These are phyloP conservation scores for Hygrocybe coccinea DNA, from an alignment of 768 basidiomycete genomes.

Conservation along the genomic window DNA sequence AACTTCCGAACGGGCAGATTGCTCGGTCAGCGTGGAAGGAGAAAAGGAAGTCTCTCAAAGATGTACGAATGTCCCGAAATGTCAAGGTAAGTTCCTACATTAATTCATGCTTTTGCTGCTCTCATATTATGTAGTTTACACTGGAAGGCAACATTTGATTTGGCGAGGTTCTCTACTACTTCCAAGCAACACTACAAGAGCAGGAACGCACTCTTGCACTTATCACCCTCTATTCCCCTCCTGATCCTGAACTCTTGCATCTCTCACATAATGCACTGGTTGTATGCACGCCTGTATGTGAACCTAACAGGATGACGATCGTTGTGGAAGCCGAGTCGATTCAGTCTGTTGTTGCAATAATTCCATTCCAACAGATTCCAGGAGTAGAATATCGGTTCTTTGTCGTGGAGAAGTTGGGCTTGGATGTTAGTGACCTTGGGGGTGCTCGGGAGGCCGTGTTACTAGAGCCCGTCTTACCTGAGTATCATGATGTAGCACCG, in stretches of 20 bases:
- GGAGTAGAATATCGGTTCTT: not conserved
- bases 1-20: constrained; percentile 24
- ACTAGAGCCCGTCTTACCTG: not conserved
- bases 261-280: constrained; percentile 8
- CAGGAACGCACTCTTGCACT: constrained; percentile 9
- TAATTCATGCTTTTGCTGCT: not conserved
- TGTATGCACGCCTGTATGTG: constrained; percentile 1
- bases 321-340: constrained; percentile 5
- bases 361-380: not conserved
- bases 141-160: not conserved
- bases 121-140: not conserved
- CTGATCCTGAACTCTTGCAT: constrained; percentile 3
- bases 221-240: constrained; percentile 6
- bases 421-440: not conserved
- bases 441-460: not conserved
- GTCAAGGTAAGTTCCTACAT: constrained; percentile 3
- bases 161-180: not conserved
- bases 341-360: constrained; percentile 12
- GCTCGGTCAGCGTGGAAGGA: constrained; percentile 20
- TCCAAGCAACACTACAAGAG: constrained; percentile 9
- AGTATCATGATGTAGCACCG: not conserved
- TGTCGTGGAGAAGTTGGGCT: constrained; percentile 5
- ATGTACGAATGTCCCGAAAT: constrained; percentile 1
- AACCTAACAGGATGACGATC: constrained; percentile 1
- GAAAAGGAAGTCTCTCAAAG: not conserved